These are phyloP conservation scores for Boletus huronensis DNA, from an alignment of 768 basidiomycete genomes.

Conservation along the genomic window DNA sequence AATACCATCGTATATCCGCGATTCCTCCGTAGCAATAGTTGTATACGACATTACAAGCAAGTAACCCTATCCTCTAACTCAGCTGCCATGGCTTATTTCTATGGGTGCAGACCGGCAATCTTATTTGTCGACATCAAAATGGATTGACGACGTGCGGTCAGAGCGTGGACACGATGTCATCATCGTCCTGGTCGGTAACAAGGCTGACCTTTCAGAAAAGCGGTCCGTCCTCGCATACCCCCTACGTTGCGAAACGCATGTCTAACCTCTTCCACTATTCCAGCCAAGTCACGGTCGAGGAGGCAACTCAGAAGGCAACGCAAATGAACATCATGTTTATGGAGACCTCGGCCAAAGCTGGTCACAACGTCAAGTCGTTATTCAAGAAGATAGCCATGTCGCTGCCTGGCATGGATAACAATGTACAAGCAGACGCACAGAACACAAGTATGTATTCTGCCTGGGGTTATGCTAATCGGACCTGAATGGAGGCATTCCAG, in stretches of 20 bases:
- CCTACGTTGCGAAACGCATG: neutral
- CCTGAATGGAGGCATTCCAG: constrained; percentile 37
- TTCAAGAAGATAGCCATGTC: constrained; percentile 99
- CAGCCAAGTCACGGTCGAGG: constrained; percentile 98
- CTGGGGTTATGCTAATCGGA: neutral
- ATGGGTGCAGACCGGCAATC: constrained; percentile 77
- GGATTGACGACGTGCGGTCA: constrained; percentile 98
- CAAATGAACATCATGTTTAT: constrained; percentile 96
- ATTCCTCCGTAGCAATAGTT: constrained; percentile 97
- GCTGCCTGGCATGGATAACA: constrained; percentile 93
- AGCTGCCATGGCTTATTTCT: constrained; percentile 2
- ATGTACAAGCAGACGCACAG: constrained; percentile 53
- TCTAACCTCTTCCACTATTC: constrained; percentile 11
- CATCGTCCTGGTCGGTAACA: constrained; percentile 97
- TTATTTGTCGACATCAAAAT: constrained; percentile 97
- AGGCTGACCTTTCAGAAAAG: constrained; percentile 98
- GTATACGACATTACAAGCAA: constrained; percentile 98
- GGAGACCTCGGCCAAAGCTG: constrained; percentile 99
- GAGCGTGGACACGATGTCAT: constrained; percentile 98
- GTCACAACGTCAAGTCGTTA: constrained; percentile 97
- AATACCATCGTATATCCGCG: constrained; percentile 98
- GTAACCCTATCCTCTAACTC: constrained; percentile 29
- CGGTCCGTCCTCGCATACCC: constrained; percentile 52
- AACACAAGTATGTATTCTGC: constrained; percentile 40
- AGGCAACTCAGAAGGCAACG: constrained; percentile 87